Base-by-base conservation (phyloP, 805 yeast genomes). In the Candida broadrunensis region DNA sequence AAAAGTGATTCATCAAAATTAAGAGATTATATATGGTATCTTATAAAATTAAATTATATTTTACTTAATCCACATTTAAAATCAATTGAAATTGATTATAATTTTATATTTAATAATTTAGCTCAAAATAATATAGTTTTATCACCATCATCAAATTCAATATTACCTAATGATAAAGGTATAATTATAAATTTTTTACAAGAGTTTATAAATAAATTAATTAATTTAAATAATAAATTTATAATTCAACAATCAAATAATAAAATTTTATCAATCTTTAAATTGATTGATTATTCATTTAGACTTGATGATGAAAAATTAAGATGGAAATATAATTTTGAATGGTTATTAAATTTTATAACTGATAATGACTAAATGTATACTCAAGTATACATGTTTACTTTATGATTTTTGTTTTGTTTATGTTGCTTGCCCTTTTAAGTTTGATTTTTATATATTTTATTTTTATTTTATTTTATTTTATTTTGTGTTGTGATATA, bases 21-120 rank as follows among this genome's bases (percentile, higher is more conserved):
- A 19, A 52, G 71, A 32, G 52, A 51, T 11, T 37, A 45, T n/a
- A 44, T 63, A 14, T 67, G 71, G 70, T 47, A 50, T 20, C 43
- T 63, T 25, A 56, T 67, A 13, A 58, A 56, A 38, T 35, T 46
- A 13, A 56, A 61, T 20, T 55, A 58, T 39, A 9, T 37, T 13
- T 37, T 33, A n/a, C 37, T 15, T 18, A 36, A 44, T 31, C 54
- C 51, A 3, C 35, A 37, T 14, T 33, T 33, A 31, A 30, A 44
- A 17, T 15, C 25, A 13, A 42, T 47, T 19, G 42, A 43, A 29
- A 39, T 50, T 21, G 51, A 51, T 23, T 41, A 52, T 29, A 40
- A 43, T 33, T 42, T 37, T 27, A 38, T 44, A 4, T 41, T 32
- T 15, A 36, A 43, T 13, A 36, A 43, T 13, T 37, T 26, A 25